phyloP scores from a whole-genome alignment of 352 stramenopile species.

The Thalassiosira mediterranea region DNA sequence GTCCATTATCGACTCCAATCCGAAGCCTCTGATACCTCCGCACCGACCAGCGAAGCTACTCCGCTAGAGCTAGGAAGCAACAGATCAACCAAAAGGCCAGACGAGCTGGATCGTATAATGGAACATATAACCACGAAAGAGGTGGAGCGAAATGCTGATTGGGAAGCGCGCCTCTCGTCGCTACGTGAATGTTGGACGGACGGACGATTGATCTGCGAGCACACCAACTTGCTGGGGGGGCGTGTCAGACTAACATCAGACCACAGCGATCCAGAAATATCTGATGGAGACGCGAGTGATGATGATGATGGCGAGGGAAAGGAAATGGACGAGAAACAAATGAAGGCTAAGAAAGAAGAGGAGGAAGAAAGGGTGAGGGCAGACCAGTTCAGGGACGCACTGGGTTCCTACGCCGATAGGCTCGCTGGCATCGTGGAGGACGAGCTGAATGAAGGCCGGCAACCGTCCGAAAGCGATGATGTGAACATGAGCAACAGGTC shows the following conservation, averaged over 20 bases:
- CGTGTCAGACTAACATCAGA: neutral
- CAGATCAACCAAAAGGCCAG: neutral
- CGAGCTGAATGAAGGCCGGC: constrained; percentile 43
- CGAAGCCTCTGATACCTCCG: neutral
- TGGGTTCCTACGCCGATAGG: constrained; percentile 38
- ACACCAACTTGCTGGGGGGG: constrained; percentile 30
- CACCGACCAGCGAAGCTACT: too few relatives aligned
- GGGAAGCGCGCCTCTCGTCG: constrained; percentile 10
- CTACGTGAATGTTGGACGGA: constrained; percentile 32
- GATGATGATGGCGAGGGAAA: neutral
- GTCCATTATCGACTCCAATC: constrained; percentile 34
- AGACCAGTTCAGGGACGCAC: constrained; percentile 25
- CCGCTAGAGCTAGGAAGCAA: too few relatives aligned
- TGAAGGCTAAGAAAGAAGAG: constrained; percentile 8
- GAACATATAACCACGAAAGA: constrained; percentile 12
- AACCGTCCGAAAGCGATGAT: too few relatives aligned
- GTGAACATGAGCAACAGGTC: too few relatives aligned
- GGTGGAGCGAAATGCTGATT: constrained; percentile 25
- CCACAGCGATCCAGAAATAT: constrained; percentile 1
- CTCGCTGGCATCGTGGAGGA: constrained; percentile 44
- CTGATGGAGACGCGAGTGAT: neutral
- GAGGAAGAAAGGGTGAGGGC: constrained; percentile 21
- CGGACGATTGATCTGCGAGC: constrained; percentile 37
- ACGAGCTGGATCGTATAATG: constrained; percentile 6
- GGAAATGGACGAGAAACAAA: constrained; percentile 1